Base-by-base conservation (phyloP, 306 rosid genomes). In the Prunus campanulata region DNA sequence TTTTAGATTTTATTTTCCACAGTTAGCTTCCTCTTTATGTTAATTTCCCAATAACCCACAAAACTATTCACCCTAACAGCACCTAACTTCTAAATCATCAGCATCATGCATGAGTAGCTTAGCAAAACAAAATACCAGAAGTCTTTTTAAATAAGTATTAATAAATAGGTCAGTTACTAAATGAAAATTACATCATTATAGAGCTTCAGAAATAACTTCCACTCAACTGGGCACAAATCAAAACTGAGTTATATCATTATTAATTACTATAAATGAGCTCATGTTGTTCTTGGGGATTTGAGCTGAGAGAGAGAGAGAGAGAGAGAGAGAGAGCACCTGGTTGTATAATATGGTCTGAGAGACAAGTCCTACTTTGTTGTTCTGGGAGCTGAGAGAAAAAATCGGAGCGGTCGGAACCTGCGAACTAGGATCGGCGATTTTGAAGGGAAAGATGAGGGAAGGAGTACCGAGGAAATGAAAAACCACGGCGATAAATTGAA, bases 391-490 rank as follows among this genome's bases (percentile, higher is more conserved):
- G 73, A 35, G 65, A 51, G 65, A 59, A 64, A 52, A 72, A 62
- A 35, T 66, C 49, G 70, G 24, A 35, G 63, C 20, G 14, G 82
- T 56, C 72, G 78, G 83, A 83, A 71, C 71, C 83, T 39, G 78
- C 66, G 47, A 66, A 61, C 59, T 42, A 20, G 29, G 80, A 84
- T 85, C 83, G 87, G 82, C 86, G 83, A 84, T 77, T 72, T 71
- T 50, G 77, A 77, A 66, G 82, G 82, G 76, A 56, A 74, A 20
- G 75, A 52, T 78, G 77, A 24, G 72, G 49, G 74, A 22, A 52
- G 16, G 62, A 35, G 57, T 60, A 12, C 72, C 90, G 87, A 86
- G 93, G 88, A 89, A 89, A 84, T 83, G 75, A 65, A 68, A 82
- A 72, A 80, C 76, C 62, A 71, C 86, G 83, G 74, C 84, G 87